Conservation (phyloP, 2,329 filamentous ascomycete species). For the Blumeria graminis region DNA sequence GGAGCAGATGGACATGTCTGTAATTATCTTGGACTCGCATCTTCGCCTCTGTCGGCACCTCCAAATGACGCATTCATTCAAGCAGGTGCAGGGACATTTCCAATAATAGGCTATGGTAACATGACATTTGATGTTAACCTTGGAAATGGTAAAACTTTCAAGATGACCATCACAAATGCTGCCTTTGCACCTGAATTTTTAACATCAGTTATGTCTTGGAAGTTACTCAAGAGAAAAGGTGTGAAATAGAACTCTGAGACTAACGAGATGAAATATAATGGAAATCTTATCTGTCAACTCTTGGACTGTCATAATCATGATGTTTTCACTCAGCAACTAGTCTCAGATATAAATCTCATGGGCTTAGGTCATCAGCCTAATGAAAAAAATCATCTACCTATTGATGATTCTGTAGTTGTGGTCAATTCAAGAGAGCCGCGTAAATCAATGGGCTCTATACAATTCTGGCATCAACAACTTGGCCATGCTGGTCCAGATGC, state of each 20-base stretch:
- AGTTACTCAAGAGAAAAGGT: neutral
- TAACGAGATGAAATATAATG: neutral
- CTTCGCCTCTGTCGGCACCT: neutral
- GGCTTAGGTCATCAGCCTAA: neutral
- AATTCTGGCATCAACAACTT: neutral
- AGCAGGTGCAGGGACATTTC: neutral
- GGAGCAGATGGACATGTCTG: neutral
- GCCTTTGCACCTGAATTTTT: slow-evolving; percentile 1
- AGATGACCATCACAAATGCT: neutral
- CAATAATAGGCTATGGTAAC: neutral
- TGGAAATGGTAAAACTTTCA: neutral
- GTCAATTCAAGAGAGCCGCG: neutral
- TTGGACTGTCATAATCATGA: slow-evolving; percentile 1
- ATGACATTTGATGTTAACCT: neutral
- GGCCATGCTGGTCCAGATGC: neutral
- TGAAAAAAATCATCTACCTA: neutral
- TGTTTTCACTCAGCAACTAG: neutral
- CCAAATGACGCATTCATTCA: neutral
- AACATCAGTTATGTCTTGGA: neutral
- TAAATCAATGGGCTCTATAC: neutral
- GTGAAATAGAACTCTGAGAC: neutral
- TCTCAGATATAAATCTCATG: neutral
- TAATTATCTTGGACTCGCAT: neutral
- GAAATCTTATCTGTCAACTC: neutral
- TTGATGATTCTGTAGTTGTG: neutral